A percentile compares a stretch with the other conserved stretches of the same genome.
These are phyloP conservation scores for Eucalyptus regnans DNA, from an alignment of 345 rosid species.

Conservation along the genomic window DNA sequence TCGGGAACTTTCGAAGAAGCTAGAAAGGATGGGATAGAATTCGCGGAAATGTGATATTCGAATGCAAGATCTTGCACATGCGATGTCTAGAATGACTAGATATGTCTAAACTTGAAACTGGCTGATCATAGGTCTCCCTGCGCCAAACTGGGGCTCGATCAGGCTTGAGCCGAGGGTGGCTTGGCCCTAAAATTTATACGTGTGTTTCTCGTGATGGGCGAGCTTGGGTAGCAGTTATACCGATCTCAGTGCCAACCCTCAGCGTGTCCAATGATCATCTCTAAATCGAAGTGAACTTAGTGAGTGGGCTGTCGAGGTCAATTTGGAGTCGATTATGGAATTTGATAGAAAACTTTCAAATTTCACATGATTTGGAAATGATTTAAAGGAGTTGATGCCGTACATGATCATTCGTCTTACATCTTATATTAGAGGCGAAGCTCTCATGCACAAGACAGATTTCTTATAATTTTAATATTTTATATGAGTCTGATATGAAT, in stretches of 20 bases:
- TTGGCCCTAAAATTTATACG: accelerated
- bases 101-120: neutral
- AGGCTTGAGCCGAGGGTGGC: neutral
- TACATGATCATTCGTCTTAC: neutral
- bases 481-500: neutral
- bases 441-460: neutral
- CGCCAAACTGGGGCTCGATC: neutral
- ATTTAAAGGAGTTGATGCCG: neutral
- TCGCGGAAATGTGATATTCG: neutral
- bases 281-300: neutral
- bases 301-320: neutral
- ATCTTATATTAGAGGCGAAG: neutral
- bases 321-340: neutral
- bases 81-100: accelerated
- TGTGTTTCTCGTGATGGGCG: neutral
- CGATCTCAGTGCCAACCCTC: neutral
- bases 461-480: neutral
- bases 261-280: neutral
- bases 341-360: neutral
- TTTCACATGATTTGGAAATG: neutral
- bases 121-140: accelerated
- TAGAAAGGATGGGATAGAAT: neutral
- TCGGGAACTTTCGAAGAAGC: neutral
- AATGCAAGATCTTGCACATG: neutral
- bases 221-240: neutral